A percentile compares a stretch with the other conserved stretches of the same genome.
These are phyloP conservation scores for Colletotrichum trifolii DNA, from an alignment of 2,329 filamentous ascomycete genomes.

Conservation along the genomic window DNA sequence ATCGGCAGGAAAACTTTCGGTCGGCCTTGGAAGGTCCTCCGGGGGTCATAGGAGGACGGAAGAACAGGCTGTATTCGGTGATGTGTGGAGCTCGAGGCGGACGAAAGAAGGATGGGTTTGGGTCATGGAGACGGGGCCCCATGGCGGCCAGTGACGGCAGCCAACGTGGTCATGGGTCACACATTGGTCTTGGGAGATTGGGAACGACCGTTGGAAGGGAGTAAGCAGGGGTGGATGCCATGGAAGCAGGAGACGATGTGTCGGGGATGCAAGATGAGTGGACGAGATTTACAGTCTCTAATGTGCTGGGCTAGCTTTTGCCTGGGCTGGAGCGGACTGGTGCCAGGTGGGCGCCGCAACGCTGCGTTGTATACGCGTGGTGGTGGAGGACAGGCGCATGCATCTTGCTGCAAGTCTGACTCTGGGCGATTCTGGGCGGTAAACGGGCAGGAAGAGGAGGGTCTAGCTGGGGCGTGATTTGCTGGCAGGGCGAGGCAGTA, in stretches of 20 bases:
- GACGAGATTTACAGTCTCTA: background rate
- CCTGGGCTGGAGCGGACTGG: background rate
- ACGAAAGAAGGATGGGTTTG: slow-evolving; percentile 25
- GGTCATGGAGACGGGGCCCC: slow-evolving; percentile 13
- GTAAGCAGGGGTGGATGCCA: slow-evolving; percentile 19
- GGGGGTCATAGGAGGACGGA: background rate
- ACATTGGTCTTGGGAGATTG: slow-evolving; percentile 35
- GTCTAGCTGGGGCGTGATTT: slow-evolving; percentile 27
- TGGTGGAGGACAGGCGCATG: slow-evolving; percentile 14
- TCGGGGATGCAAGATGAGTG: slow-evolving; percentile 16
- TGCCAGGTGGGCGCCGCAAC: slow-evolving; percentile 18
- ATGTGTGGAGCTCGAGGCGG: slow-evolving; percentile 17
- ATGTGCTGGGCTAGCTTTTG: too few relatives aligned
- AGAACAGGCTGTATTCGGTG: slow-evolving; percentile 24
- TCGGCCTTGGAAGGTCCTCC: background rate
- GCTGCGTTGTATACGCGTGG: slow-evolving; percentile 31
- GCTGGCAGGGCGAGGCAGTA: slow-evolving; percentile 27
- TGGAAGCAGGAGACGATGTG: slow-evolving; percentile 8
- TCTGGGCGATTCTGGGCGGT: slow-evolving; percentile 35
- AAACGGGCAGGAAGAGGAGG: slow-evolving; percentile 30
- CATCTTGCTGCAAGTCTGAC: slow-evolving; percentile 22
- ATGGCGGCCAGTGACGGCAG: slow-evolving; percentile 34
- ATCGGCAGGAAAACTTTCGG: background rate
- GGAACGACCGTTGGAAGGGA: slow-evolving; percentile 36
- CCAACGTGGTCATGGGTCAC: slow-evolving; percentile 37